These are phyloP conservation scores for Dothideomycetes sp. DNA, from an alignment of 2,329 filamentous ascomycete genomes.

Conservation along the genomic window DNA sequence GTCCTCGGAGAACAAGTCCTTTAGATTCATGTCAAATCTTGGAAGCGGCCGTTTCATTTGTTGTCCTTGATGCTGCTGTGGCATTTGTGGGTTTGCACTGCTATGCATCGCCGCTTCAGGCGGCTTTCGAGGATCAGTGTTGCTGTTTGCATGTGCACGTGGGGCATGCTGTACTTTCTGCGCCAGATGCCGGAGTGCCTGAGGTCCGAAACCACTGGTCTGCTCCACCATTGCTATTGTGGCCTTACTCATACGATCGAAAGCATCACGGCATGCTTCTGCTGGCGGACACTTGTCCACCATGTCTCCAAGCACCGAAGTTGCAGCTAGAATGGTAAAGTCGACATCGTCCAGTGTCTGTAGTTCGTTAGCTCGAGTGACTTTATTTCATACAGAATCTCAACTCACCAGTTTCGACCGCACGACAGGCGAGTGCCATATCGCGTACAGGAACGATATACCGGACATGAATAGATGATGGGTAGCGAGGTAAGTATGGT, in stretches of 20 bases:
- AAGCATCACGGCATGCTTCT: slow-evolving; percentile 88
- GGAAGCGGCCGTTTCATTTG: slow-evolving; percentile 36
- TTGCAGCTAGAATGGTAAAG: slow-evolving; percentile 87
- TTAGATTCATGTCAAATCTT: slow-evolving; percentile 50
- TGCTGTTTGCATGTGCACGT: too few relatives aligned
- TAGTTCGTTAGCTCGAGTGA: not conserved
- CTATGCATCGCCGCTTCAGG: not conserved
- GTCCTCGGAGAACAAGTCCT: slow-evolving; percentile 42
- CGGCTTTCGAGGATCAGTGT: not conserved
- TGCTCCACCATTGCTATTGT: slow-evolving; percentile 92
- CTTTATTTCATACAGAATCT: not conserved
- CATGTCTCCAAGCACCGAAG: slow-evolving; percentile 82
- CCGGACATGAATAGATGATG: slow-evolving; percentile 96
- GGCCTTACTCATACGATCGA: slow-evolving; percentile 88
- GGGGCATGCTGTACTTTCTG: slow-evolving; percentile 5
- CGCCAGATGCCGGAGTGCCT: slow-evolving; percentile 7
- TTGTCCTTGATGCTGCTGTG: slow-evolving; percentile 1
- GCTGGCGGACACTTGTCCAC: slow-evolving; percentile 93
- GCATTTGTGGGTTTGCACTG: slow-evolving; percentile 11
- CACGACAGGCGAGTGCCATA: slow-evolving; percentile 90
- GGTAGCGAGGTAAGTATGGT: slow-evolving; percentile 91
- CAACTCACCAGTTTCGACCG: slow-evolving; percentile 69
- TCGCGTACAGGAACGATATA: slow-evolving; percentile 89
- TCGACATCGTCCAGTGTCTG: slow-evolving; percentile 90
- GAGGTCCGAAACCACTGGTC: slow-evolving; percentile 65